Evolutionary conservation across 2,329 filamentous ascomycete species (phyloP).

Genomic region (Diaporthe destruens): DNA sequence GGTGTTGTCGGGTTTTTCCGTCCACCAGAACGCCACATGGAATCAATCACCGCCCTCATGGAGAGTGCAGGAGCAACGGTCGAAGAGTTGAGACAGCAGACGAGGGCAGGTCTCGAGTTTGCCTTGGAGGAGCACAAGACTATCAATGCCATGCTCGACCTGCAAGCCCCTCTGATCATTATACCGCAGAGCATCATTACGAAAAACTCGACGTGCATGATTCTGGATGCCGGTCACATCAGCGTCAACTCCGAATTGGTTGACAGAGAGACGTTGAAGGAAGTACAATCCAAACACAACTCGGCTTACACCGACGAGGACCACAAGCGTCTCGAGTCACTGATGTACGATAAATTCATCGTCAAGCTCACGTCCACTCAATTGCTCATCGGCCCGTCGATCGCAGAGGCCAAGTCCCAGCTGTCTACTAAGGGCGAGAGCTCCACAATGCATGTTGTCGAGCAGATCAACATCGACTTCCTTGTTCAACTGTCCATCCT

Average conservation of each 20-base stretch:
- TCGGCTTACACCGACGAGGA: constrained; percentile 91
- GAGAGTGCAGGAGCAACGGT: constrained; percentile 96
- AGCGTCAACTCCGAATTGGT: constrained; percentile 95
- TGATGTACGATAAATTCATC: constrained; percentile 98
- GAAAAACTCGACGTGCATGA: constrained; percentile 85
- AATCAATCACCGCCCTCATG: constrained; percentile 95
- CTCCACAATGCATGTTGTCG: constrained; percentile 87
- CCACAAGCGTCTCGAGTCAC: constrained; percentile 84
- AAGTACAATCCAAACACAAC: constrained; percentile 91
- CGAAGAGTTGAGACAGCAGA: constrained; percentile 94
- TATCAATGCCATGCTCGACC: constrained; percentile 93
- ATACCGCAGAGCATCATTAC: constrained; percentile 92
- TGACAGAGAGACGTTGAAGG: constrained; percentile 87
- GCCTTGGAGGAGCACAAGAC: constrained; percentile 98
- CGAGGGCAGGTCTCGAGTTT: constrained; percentile 94
- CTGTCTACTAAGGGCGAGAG: constrained; percentile 75
- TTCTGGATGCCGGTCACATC: constrained; percentile 95
- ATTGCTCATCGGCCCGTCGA: constrained; percentile 92
- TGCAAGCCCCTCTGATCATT: constrained; percentile 96
- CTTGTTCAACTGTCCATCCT: constrained; percentile 95
- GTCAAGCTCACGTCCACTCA: constrained; percentile 95
- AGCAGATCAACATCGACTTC: constrained; percentile 98
- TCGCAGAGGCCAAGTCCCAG: constrained; percentile 89
- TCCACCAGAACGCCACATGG: constrained; percentile 96
- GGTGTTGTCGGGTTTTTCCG: constrained; percentile 96